These are phyloP conservation scores for Bruguiera sexangula DNA, from an alignment of 345 rosid species.

Conservation along the genomic window DNA sequence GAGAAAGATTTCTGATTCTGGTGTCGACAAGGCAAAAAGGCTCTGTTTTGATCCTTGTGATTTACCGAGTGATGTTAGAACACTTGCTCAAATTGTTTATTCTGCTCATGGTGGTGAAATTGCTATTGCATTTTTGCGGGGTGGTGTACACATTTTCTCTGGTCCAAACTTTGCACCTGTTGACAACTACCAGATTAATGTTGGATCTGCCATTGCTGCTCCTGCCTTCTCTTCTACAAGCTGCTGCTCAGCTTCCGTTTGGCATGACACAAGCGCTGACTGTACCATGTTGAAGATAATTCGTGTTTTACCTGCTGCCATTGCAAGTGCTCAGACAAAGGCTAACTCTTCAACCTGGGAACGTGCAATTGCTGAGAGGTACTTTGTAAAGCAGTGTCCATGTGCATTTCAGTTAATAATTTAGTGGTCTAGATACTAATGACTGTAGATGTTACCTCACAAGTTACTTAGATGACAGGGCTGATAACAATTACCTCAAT, in stretches of 20 bases:
- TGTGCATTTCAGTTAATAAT: background rate
- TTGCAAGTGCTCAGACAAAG: constrained; percentile 71
- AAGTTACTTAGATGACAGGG: background rate
- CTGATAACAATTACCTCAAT: background rate
- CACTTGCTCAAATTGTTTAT: constrained; percentile 89
- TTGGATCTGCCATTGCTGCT: constrained; percentile 93
- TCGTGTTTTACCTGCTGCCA: constrained; percentile 95
- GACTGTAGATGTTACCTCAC: background rate
- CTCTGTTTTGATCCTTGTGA: constrained; percentile 95
- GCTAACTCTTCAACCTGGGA: constrained; percentile 85
- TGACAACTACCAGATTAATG: constrained; percentile 93
- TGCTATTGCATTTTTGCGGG: constrained; percentile 89
- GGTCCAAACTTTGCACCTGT: constrained; percentile 89
- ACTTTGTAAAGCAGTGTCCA: constrained; percentile 4
- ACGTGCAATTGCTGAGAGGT: constrained; percentile 99
- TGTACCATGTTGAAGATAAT: constrained; percentile 82
- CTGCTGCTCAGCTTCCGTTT: constrained; percentile 98
- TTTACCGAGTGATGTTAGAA: constrained; percentile 92
- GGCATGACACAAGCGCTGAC: constrained; percentile 86
- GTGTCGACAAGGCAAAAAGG: constrained; percentile 56
- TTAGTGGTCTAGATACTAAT: background rate
- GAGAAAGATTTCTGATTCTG: constrained; percentile 49
- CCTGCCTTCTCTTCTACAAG: constrained; percentile 99
- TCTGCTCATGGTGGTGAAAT: constrained; percentile 99
- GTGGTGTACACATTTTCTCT: constrained; percentile 96